A percentile compares a stretch with the other conserved stretches of the same genome.
Evolutionary conservation across 2,329 filamentous ascomycete genomes (phyloP).

Genomic region (Davidsoniella australis): DNA sequence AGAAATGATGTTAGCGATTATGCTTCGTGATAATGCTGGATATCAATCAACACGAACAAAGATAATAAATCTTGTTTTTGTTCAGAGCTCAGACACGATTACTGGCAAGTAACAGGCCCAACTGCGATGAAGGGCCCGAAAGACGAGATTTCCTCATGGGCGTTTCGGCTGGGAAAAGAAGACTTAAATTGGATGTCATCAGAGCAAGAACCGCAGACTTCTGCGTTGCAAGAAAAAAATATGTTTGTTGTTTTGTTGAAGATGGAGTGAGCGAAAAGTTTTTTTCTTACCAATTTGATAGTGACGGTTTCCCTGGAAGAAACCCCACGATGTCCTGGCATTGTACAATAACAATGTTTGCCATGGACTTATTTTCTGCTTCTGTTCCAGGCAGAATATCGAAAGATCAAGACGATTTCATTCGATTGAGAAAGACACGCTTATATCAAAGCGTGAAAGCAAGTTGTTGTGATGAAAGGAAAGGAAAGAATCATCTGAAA

Average conservation of each 20-base stretch:
- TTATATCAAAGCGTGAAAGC: not conserved
- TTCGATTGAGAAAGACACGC: not conserved
- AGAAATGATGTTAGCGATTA: slow-evolving; percentile 1
- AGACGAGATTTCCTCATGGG: slow-evolving; percentile 64
- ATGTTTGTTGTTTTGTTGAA: not conserved
- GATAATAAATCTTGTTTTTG: not conserved
- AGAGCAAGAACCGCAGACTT: slow-evolving; percentile 25
- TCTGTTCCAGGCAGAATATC: slow-evolving; percentile 1
- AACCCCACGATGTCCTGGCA: not conserved
- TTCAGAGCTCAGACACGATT: slow-evolving; percentile 52
- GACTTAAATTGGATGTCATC: slow-evolving; percentile 60
- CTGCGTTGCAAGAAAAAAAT: not conserved
- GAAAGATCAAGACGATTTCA: not conserved
- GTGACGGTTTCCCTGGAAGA: not conserved
- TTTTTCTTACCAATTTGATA: not conserved
- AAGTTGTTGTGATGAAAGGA: slow-evolving; percentile 1
- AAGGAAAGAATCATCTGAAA: slow-evolving; percentile 4
- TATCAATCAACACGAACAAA: too few species aligned
- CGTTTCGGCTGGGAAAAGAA: slow-evolving; percentile 85
- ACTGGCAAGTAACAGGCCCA: slow-evolving; percentile 77
- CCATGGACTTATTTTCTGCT: not conserved
- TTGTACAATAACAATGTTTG: not conserved
- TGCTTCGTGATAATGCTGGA: too few species aligned
- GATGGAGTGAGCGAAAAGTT: not conserved
- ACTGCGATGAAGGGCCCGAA: slow-evolving; percentile 41